phyloP scores from a whole-genome alignment of 2,329 filamentous ascomycete species.

The Calycina herbarum region DNA sequence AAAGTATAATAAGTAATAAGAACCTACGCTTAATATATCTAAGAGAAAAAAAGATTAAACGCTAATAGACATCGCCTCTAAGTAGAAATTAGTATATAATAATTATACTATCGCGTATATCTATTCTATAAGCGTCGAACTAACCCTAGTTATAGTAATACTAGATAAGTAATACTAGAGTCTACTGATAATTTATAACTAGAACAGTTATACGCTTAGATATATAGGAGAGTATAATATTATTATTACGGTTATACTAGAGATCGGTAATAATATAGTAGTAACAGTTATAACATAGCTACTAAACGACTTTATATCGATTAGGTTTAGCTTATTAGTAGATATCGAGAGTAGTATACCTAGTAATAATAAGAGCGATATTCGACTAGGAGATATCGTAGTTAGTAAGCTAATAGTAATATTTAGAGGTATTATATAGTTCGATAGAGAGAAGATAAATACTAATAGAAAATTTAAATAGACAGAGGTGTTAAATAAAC shows the following conservation, averaged over 20 bases:
- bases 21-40: not conserved
- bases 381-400: slow-evolving; percentile 21
- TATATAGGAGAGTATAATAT: slow-evolving; percentile 24
- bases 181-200: slow-evolving; percentile 11
- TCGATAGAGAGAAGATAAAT: slow-evolving; percentile 27
- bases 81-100: not conserved
- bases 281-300: slow-evolving; percentile 38
- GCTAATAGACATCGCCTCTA: not conserved
- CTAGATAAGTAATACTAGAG: not conserved
- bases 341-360: slow-evolving; percentile 41
- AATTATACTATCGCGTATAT: not conserved
- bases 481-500: slow-evolving; percentile 17
- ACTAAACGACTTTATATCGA: slow-evolving; percentile 35
- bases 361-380: slow-evolving; percentile 19
- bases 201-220: slow-evolving; percentile 23
- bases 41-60: not conserved
- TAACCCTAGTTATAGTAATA: not conserved
- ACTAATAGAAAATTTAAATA: slow-evolving; percentile 10
- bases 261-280: slow-evolving; percentile 28
- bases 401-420: slow-evolving; percentile 13
- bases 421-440: slow-evolving; percentile 27
- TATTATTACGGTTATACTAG: slow-evolving; percentile 22
- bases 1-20: not conserved
- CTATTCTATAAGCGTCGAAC: not conserved
- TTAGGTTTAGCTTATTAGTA: slow-evolving; percentile 44